These are phyloP conservation scores for Ricinus communis DNA, from an alignment of 345 rosid genomes.

Conservation along the genomic window DNA sequence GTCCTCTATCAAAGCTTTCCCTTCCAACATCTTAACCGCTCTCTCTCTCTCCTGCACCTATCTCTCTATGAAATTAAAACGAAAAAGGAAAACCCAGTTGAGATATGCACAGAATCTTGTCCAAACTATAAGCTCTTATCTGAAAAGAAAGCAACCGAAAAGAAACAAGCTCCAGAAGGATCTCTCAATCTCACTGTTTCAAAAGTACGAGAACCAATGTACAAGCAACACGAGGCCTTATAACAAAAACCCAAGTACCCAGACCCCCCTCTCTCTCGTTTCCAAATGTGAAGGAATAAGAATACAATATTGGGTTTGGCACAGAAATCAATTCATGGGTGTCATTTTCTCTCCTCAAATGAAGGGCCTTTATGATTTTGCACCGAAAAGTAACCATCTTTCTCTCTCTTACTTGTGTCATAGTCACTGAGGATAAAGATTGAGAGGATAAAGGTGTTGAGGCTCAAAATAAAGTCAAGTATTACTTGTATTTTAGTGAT, in stretches of 20 bases:
- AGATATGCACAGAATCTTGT: not conserved
- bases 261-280: no score
- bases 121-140: not conserved
- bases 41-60: not conserved
- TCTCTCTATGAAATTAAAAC: not conserved
- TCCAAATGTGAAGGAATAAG: constrained; percentile 10
- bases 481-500: not conserved
- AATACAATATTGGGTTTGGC: constrained; percentile 8
- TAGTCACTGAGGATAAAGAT: constrained; percentile 22
- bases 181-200: constrained; percentile 6
- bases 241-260: constrained; percentile 4
- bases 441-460: constrained; percentile 36
- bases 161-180: not conserved
- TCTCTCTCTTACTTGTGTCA: constrained; percentile 28
- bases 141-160: constrained; percentile 19
- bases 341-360: constrained; percentile 15
- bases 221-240: constrained; percentile 9
- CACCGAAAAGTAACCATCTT: not conserved
- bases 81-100: not conserved
- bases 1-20: constrained; percentile 68
- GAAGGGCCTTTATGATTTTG: constrained; percentile 6
- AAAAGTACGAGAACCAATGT: constrained; percentile 18
- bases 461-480: constrained; percentile 26
- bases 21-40: constrained; percentile 59
- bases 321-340: constrained; percentile 10